Percentiles rank a stretch among this genome's conserved stretches.
Conservation (phyloP, 192 early-diverging fungal genomes). For the Backusella westeae region DNA sequence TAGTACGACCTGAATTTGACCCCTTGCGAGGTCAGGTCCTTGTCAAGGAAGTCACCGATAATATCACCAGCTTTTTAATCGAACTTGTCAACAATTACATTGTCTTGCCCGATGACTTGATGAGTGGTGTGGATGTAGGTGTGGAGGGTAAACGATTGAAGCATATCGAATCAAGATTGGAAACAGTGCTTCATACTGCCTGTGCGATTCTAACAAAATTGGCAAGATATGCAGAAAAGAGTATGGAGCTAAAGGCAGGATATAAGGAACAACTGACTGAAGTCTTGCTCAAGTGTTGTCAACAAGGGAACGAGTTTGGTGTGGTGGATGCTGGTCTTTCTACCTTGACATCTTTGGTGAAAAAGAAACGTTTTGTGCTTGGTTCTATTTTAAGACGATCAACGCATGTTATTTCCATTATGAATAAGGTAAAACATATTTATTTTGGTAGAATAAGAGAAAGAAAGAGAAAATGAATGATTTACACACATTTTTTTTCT, state of each 20-base stretch:
- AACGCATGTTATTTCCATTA: conserved; percentile 37
- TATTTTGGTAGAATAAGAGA: not conserved
- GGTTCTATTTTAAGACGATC: conserved; percentile 31
- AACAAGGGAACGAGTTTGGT: conserved; percentile 39
- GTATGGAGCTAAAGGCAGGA: not conserved
- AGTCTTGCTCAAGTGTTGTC: conserved; percentile 33
- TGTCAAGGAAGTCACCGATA: conserved; percentile 15
- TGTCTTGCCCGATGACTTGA: conserved; percentile 2
- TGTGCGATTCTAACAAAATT: not conserved
- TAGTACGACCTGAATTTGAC: not conserved
- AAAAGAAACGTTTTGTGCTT: conserved; percentile 35
- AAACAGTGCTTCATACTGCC: not conserved
- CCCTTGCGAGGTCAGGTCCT: conserved; percentile 19
- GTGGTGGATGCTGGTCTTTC: conserved; percentile 48
- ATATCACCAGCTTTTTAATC: conserved; percentile 13
- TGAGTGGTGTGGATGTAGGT: conserved; percentile 17
- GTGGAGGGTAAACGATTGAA: conserved; percentile 15
- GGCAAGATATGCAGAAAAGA: not conserved
- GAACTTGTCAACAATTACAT: conserved; percentile 16
- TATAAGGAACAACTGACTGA: not conserved
- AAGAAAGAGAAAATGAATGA: not conserved
- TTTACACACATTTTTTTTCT: not conserved
- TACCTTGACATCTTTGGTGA: conserved; percentile 41
- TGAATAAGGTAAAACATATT: conserved; percentile 38
- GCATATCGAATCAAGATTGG: conserved; percentile 10